These are phyloP conservation scores for Pyrus pyrifolia DNA, from an alignment of 306 rosid genomes.

Conservation along the genomic window DNA sequence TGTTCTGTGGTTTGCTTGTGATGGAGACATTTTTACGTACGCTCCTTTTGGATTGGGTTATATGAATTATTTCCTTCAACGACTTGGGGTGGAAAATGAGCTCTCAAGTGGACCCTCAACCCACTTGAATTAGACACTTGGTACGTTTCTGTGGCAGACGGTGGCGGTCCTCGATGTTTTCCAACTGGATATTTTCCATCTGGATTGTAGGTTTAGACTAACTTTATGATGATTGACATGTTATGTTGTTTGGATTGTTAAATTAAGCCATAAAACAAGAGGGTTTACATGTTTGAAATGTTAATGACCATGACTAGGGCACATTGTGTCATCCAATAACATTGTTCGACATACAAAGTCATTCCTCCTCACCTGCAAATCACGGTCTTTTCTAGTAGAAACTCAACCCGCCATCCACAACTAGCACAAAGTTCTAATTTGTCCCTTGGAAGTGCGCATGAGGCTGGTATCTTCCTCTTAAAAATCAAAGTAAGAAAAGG, in stretches of 20 bases:
- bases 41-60: neutral
- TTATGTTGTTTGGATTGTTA: neutral
- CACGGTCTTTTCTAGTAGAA: neutral
- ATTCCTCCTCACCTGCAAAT: too few relatives aligned
- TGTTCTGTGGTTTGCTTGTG: neutral
- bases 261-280: neutral
- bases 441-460: neutral
- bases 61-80: neutral
- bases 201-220: too few relatives aligned
- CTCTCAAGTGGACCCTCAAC: neutral
- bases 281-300: neutral
- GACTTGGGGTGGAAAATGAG: neutral
- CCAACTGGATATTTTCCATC: neutral
- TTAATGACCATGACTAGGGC: neutral
- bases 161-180: neutral
- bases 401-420: neutral
- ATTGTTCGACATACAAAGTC: too few relatives aligned
- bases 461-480: neutral
- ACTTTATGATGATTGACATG: neutral
- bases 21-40: conserved; percentile 1
- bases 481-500: neutral
- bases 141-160: neutral
- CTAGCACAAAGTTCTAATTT: neutral
- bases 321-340: neutral
- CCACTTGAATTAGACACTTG: neutral